Evolutionary conservation across 805 yeast genomes (phyloP), one percentile per base, ranked within the genome.

Genomic region (Saturnispora galanensis): DNA sequence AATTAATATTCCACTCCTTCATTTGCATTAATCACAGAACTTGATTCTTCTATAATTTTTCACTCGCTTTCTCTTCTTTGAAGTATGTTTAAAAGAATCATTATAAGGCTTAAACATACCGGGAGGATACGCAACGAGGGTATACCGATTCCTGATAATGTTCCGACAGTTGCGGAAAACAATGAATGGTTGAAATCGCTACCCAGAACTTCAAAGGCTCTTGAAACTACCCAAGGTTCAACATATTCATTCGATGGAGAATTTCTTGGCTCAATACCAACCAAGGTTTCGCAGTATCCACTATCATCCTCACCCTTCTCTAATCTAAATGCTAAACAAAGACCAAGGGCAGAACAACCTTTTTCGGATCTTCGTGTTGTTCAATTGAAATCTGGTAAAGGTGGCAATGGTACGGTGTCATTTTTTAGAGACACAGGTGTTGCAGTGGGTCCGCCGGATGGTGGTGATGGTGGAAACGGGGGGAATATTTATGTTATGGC

Each of bases 401-500:
- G 98, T 16, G 98, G 98, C 2, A 71, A 81, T 58, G 98, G 98
- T 6, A 70, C 76, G 30, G 81, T 87, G 0, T 83, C 97, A 0
- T 93, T 93, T 62, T 74, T 81, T 47, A 69, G 96, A 51, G 97
- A 87, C 52, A 84, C 95, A 3, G 85, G 88, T 35, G 65, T 85
- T 36, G 71, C 95, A 0, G 71, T 73, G 15, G 98, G 98, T 0
- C 97, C 98, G 0, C 95, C 98, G 0, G 95, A 89, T 62, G 98
- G 98, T n/a, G 98, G 98, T 9, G 97, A 93, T 64, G 98, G 98
- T 29, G 98, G 97, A 4, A 67, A 71, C 49, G 98, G 98, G 17
- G 98, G 98, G 2, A 72, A 81, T 43, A 73, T 93, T 2, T 90
- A 82, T 58, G 76, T 93, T 2, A 85, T 81, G 57, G 96, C 95